Evolutionary conservation across 768 basidiomycete genomes (phyloP).

Genomic region (Suillus subalutaceus): DNA sequence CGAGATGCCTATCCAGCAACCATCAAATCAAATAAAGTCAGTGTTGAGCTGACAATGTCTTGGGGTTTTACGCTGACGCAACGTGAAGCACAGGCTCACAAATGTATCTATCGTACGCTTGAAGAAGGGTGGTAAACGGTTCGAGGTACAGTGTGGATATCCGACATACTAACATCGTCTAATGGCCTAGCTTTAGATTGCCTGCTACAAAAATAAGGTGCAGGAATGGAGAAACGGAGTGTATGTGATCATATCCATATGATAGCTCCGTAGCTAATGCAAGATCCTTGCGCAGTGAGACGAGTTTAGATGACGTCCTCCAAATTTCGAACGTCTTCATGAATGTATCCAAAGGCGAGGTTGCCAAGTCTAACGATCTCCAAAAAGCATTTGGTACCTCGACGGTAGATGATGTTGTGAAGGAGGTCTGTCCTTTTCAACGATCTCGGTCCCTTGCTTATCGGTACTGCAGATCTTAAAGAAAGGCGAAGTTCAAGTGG

Average conservation of each 20-base stretch:
- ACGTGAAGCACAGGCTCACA: conserved; percentile 66
- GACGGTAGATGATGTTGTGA: conserved; percentile 70
- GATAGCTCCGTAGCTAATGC: conserved; percentile 8
- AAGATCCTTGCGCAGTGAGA: conserved; percentile 59
- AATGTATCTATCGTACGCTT: conserved; percentile 96
- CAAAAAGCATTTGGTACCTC: conserved; percentile 89
- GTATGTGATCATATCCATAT: conserved; percentile 42
- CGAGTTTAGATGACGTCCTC: conserved; percentile 90
- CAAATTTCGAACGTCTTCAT: conserved; percentile 96
- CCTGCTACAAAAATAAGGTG: conserved; percentile 99
- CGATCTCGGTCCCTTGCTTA: neutral
- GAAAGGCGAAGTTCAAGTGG: conserved; percentile 96
- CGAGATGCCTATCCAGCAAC: conserved; percentile 69
- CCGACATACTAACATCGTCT: neutral
- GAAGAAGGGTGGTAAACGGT: conserved; percentile 97
- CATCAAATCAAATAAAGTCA: conserved; percentile 90
- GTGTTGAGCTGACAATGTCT: conserved; percentile 12
- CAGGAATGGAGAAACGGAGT: conserved; percentile 95
- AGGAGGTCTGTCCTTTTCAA: conserved; percentile 58
- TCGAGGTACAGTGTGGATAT: conserved; percentile 64
- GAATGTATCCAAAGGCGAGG: conserved; percentile 96
- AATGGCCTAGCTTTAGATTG: conserved; percentile 57
- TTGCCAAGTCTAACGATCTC: conserved; percentile 87
- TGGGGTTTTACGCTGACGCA: conserved; percentile 13
- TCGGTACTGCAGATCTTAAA: conserved; percentile 71